These are phyloP conservation scores for Zygnema cylindricum DNA, from an alignment of 139 green algal genomes.

Conservation along the genomic window DNA sequence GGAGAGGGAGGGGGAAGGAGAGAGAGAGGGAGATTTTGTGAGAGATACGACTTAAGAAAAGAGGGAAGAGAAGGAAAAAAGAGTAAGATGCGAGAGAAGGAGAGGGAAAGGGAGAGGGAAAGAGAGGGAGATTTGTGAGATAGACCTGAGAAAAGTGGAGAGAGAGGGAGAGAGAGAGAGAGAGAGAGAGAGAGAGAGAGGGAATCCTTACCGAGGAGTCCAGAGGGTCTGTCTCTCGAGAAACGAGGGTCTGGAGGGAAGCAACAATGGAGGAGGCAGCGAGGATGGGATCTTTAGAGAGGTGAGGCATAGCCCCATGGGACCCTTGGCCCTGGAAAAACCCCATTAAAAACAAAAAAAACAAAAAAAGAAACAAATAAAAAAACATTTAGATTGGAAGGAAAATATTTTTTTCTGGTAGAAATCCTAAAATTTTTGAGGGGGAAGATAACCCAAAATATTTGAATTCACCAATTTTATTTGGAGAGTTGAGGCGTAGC, in stretches of 20 bases:
- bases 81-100: not conserved
- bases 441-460: no score
- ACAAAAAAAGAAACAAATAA: no score
- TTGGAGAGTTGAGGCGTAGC: no score
- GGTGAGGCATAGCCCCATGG: conserved; percentile 39
- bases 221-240: conserved; percentile 81
- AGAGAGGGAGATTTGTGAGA: not conserved
- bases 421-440: no score
- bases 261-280: conserved; percentile 56
- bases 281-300: conserved; percentile 25
- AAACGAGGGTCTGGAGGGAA: conserved; percentile 84
- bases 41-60: not conserved
- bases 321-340: conserved; percentile 65
- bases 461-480: no score
- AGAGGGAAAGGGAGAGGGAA: not conserved
- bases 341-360: no score
- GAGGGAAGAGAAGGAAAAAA: not conserved
- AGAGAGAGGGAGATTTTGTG: not conserved
- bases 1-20: not conserved
- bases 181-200: not conserved
- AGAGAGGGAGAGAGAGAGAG: not conserved
- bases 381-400: no score
- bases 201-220: conserved; percentile 71
- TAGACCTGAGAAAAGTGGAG: not conserved
- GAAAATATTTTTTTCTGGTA: no score